Evolutionary conservation across 805 yeast species (phyloP), one percentile per base, ranked within the genome.

Genomic region (Yarrowia phangngaensis): DNA sequence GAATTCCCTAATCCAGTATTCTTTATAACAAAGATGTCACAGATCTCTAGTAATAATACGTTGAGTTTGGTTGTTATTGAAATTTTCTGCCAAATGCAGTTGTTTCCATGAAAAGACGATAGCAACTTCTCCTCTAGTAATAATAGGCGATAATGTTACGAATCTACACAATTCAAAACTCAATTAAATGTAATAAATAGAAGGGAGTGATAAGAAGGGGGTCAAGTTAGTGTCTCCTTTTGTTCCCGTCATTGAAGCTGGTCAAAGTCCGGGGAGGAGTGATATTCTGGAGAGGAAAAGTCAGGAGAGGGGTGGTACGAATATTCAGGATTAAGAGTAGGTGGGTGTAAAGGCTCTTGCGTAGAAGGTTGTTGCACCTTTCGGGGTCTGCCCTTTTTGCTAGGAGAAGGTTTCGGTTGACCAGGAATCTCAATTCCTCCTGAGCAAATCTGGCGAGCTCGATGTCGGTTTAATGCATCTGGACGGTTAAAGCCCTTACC

Each of bases 401-500:
- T 65, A n/a, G 63, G 57, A 13, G 64, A 62, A 38, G 60, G 62
- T 29, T 56, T 62, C 16, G 60, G 61, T 11, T 38, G 45, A 4
- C 45, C 45, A 5, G 45, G 45, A 17, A 38, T 28, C 45, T 38
- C 45, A 15, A 38, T 27, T 8, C 90, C 95, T 15, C 95, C 95
- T n/a, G 67, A 58, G 60, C 97, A 89, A 29, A 87, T 86, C 67
- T 79, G 78, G 56, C 95, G 74, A 35, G 78, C 70, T 55, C 86
- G 71, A 61, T 90, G 98, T 53, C 90, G 75, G 56, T 78, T 79
- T 63, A 89, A 69, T 0, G 96, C 95, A 69, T 92, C 97, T 48
- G 84, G 82, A 52, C 97, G 73, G 1, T 90, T 80, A 67, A 92
- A 92, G 54, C 80, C 81, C 66, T 89, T 90, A n/a, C 97, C 96